A percentile compares a stretch with the other conserved stretches of the same genome.
Evolutionary conservation across 164 flowering plant species (phyloP).

Genomic region (Tetrastigma voinierianum): DNA sequence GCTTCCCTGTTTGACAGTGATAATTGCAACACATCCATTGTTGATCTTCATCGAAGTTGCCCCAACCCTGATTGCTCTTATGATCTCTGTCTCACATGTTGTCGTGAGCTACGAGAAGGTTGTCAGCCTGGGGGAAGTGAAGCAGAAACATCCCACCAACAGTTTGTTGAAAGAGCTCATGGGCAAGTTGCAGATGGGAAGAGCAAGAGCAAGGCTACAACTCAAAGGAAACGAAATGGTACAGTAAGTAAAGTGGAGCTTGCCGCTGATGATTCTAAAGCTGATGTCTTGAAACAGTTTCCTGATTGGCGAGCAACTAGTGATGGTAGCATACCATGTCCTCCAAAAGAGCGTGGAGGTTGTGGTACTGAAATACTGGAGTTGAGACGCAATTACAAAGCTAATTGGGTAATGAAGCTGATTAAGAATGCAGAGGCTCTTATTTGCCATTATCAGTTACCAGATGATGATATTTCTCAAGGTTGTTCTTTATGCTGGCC

Average conservation of each 20-base stretch:
- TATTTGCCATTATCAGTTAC: not conserved
- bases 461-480: constrained; percentile 6
- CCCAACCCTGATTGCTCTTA: constrained; percentile 61
- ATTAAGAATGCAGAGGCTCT: constrained; percentile 18
- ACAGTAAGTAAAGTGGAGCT: not conserved
- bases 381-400: constrained; percentile 17
- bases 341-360: constrained; percentile 30
- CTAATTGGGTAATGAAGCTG: constrained; percentile 11
- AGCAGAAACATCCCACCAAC: constrained; percentile 23
- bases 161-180: constrained; percentile 16
- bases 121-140: constrained; percentile 36
- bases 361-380: constrained; percentile 23
- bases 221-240: no score
- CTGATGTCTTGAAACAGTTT: constrained; percentile 2
- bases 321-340: constrained; percentile 35
- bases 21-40: constrained; percentile 77
- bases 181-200: no score
- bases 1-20: constrained; percentile 42
- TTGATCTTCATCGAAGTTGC: constrained; percentile 75
- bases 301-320: constrained; percentile 23
- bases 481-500: constrained; percentile 9
- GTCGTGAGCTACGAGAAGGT: constrained; percentile 60
- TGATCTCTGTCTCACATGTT: constrained; percentile 81
- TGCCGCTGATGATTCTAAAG: not conserved
- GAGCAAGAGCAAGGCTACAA: no score